These are phyloP conservation scores for Coniella lustricola DNA, from an alignment of 2,329 filamentous ascomycete species.

Conservation along the genomic window DNA sequence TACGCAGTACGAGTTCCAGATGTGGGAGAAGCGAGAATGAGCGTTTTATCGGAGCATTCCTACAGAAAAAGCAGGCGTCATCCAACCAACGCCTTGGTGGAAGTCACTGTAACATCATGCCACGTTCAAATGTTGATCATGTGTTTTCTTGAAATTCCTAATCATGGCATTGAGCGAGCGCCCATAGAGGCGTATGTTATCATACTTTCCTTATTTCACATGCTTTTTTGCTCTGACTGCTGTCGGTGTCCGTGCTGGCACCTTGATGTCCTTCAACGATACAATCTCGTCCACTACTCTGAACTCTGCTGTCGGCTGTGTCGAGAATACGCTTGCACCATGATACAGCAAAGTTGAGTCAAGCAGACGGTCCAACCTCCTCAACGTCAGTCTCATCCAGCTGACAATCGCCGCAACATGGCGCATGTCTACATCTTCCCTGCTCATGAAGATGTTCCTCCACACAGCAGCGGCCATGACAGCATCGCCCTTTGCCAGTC, in stretches of 20 bases:
- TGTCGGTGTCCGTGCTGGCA: constrained; percentile 3
- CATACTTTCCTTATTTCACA: no score
- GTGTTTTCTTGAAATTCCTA: no score
- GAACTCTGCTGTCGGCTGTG: constrained; percentile 31
- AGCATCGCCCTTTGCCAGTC: constrained; percentile 67
- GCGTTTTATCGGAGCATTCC: background rate
- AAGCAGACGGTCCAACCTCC: constrained; percentile 41
- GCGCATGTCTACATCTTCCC: constrained; percentile 42
- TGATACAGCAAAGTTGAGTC: constrained; percentile 33
- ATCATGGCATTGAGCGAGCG: no score
- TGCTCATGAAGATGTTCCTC: constrained; percentile 84
- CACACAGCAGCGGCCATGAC: constrained; percentile 77
- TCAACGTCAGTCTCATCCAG: constrained; percentile 46
- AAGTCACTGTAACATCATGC: no score
- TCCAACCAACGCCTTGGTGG: no score
- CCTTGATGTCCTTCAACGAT: constrained; percentile 27
- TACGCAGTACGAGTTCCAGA: constrained; percentile 62
- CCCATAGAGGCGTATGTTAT: no score
- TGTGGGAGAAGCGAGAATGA: constrained; percentile 55
- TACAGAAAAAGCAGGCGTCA: no score
- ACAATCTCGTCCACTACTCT: constrained; percentile 33
- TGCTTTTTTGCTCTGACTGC: no score
- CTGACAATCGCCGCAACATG: constrained; percentile 46
- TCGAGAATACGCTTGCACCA: constrained; percentile 35
- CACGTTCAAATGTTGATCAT: no score